phyloP scores from a whole-genome alignment of 306 rosid species.

The Trifolium subterraneum region DNA sequence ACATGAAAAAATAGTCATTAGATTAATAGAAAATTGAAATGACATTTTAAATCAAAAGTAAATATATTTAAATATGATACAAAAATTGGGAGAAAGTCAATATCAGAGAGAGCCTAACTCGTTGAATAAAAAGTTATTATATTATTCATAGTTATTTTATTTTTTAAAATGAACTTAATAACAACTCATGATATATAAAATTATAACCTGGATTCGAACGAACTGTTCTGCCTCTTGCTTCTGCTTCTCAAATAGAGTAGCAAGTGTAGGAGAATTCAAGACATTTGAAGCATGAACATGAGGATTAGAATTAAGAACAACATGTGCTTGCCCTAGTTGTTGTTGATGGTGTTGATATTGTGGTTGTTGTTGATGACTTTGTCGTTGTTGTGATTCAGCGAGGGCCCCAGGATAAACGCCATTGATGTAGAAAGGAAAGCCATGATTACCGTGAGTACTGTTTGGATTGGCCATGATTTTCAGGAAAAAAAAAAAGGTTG shows the following conservation, averaged over 20 bases:
- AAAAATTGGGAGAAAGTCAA: no score
- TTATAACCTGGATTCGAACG: slow-evolving; percentile 62
- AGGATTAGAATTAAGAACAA: no score
- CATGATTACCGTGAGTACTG: not conserved
- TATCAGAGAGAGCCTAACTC: not conserved
- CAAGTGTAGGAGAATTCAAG: slow-evolving; percentile 36
- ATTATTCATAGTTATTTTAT: not conserved
- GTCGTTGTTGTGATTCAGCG: slow-evolving; percentile 16
- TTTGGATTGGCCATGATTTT: not conserved
- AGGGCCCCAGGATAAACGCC: slow-evolving; percentile 16
- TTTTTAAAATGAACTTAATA: no score
- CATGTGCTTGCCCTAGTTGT: not conserved
- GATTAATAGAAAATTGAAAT: no score
- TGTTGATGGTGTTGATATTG: not conserved
- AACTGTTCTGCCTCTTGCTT: slow-evolving; percentile 56
- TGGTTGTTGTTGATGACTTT: no score
- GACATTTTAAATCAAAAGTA: no score
- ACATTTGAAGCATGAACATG: slow-evolving; percentile 29
- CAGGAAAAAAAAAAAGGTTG: no score
- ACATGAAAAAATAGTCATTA: no score
- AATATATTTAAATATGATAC: no score
- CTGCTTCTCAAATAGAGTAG: slow-evolving; percentile 52
- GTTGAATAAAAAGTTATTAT: not conserved
- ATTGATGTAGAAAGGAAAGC: slow-evolving; percentile 11
- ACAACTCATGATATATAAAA: slow-evolving; percentile 1